Base-by-base conservation (phyloP, 768 basidiomycete species). In the Trametes coccinea region DNA sequence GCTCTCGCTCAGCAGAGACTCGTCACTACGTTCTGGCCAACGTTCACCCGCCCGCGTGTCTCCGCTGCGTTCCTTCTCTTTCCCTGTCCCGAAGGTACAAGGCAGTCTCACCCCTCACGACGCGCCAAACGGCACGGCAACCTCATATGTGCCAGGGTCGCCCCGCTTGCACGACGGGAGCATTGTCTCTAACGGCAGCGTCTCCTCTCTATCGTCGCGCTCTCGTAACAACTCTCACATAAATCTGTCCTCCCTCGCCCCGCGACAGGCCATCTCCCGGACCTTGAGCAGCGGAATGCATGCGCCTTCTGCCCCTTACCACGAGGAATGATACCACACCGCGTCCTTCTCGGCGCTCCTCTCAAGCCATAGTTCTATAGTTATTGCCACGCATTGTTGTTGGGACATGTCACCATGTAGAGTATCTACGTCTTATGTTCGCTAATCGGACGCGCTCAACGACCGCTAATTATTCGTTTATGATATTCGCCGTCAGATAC, bases 221-320 rank as follows among this genome's bases (percentile, higher is more conserved):
- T 90, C 89, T 65, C 78, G 86, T 65, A 90, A 89, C 64, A 78
- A 80, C 7, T 90, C 88, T 4, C 82, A 85, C 72, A 80, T 85
- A 71, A 90, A 82, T 69, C 69, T 90, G 43, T 78, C 83, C 40
- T 77, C 75, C n/a, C 70, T 84, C 60, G 74, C 79, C 34, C 78
- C 87, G 45, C 79, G 86, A 53, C 77, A 75, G 51, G 70, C 77
- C 7, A 61, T 76, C 14, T 75, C 74, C 66, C 77, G 81, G 62
- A 70, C 73, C 16, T 71, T 56, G 47, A 78, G 76, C 34, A 58
- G 59, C 49, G 62, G 65, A 17, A 48, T 56, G 52, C 64, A 65
- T 34, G 37, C 49, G 22, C 53, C 60, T 11, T 34, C 52, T 22
- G 46, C 41, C 22, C 50, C 56, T 29, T 59, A 46, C 34, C 57